phyloP scores from a whole-genome alignment of 257 asterid genomes.

The Ophiorrhiza pumila region DNA sequence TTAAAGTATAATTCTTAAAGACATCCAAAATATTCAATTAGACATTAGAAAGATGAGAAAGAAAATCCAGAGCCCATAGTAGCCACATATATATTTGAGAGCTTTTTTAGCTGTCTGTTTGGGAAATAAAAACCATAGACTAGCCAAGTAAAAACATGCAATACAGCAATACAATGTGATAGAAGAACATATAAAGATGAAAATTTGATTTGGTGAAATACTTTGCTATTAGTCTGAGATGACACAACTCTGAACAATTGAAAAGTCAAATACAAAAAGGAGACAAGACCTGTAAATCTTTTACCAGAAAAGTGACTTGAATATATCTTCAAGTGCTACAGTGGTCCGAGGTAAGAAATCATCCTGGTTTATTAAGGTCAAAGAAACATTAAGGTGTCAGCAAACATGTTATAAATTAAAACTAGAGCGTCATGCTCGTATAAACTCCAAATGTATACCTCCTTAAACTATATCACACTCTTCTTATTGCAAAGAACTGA shows the following conservation, averaged over 20 bases:
- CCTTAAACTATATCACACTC: background rate
- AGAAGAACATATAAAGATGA: background rate
- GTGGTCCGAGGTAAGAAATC: conserved; percentile 99
- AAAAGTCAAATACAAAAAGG: conserved; percentile 27
- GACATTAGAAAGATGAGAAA: background rate
- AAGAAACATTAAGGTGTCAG: background rate
- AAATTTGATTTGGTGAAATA: background rate
- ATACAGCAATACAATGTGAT: background rate
- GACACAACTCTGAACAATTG: background rate
- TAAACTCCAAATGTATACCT: background rate
- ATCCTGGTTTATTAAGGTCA: conserved; percentile 52
- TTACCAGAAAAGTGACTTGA: conserved; percentile 96
- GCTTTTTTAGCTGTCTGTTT: background rate
- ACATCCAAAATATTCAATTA: background rate
- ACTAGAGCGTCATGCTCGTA: too few relatives aligned
- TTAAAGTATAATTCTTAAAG: background rate
- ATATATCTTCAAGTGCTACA: conserved; percentile 72
- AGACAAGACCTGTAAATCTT: conserved; percentile 53
- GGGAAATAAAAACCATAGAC: background rate
- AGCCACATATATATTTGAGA: background rate
- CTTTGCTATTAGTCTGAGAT: background rate
- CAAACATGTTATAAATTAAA: background rate
- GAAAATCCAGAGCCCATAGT: background rate
- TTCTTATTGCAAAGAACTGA: background rate
- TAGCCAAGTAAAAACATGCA: too few relatives aligned